Base-by-base conservation (phyloP, 352 stramenopile genomes). In the Phytopythium litorale region DNA sequence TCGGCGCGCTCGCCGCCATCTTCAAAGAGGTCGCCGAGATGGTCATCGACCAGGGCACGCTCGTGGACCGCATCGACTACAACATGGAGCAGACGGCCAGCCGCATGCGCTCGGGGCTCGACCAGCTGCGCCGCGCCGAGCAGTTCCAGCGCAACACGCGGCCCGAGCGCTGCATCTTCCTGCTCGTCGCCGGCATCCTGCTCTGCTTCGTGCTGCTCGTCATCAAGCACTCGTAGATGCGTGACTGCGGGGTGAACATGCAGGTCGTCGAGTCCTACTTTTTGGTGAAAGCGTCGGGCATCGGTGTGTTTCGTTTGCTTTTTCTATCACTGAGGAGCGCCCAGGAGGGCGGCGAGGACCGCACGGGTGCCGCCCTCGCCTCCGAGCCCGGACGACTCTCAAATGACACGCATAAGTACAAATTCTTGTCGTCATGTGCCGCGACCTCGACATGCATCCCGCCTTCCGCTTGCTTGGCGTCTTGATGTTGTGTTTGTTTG, bases 51-150 rank as follows among this genome's bases (percentile, higher is more conserved):
- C 85, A 94, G 62, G 85, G 85, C 28, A 90, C 83, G 23, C 68
- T 94, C 30, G 70, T 94, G n/a, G 85, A 94, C 60, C 77, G 85
- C 7, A 94, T 94, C 59, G 85, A 94, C 70, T 94, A 91, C 75
- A 94, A 94, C 72, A 92, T 94, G 81, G 80, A 91, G 46, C 48
- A 93, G 84, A 80, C 89, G 21, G 81, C 84, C 7, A 71, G 68
- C 11, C 70, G 73, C 23, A 78, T 88, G 68, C 79, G 81, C 13
- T 80, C 79, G 0, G 81, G 83, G 19, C 61, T 91, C 25, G 71
- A 78, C 18, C 68, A 91, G 66, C 72, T 94, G 19, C 71, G 79
- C 4, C 68, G 68, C 5, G 85, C 83, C 7, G 85, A 94, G 50
- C 68, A 71, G 50, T 87, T 80, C 61, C 66, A 94, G 65, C 71